Percentiles rank a stretch among this genome's conserved stretches.
Conservation (phyloP, 2,329 filamentous ascomycete genomes). For the Aspergillus jensenii region DNA sequence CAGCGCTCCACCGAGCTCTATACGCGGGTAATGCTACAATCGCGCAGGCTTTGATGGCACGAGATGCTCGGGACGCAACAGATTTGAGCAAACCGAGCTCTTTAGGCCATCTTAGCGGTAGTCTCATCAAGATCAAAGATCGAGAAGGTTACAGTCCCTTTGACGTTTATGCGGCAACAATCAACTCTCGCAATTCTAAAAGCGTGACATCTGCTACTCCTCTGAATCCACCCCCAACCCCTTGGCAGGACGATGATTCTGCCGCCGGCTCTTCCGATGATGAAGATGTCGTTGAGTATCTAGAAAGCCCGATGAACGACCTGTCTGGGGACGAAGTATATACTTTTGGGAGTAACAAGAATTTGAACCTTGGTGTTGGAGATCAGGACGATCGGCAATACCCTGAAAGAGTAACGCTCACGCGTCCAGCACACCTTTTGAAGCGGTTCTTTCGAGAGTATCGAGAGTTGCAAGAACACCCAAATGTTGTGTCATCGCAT, state of each 20-base stretch:
- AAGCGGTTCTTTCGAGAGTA: slow-evolving; percentile 71
- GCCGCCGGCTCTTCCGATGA: slow-evolving; percentile 30
- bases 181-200: slow-evolving; percentile 69
- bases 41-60: slow-evolving; percentile 76
- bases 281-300: slow-evolving; percentile 52
- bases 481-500: slow-evolving; percentile 21
- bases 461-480: slow-evolving; percentile 41
- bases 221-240: slow-evolving; percentile 42
- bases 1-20: slow-evolving; percentile 83
- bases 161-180: slow-evolving; percentile 86
- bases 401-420: slow-evolving; percentile 77
- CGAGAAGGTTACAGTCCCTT: slow-evolving; percentile 92
- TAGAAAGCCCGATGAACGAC: slow-evolving; percentile 34
- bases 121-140: slow-evolving; percentile 92
- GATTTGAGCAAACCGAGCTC: slow-evolving; percentile 59
- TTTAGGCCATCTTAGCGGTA: slow-evolving; percentile 63
- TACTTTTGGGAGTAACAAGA: slow-evolving; percentile 95
- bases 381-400: slow-evolving; percentile 94
- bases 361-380: slow-evolving; percentile 87
- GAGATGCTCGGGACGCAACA: slow-evolving; percentile 68
- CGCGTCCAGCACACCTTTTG: slow-evolving; percentile 74
- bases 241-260: slow-evolving; percentile 37
- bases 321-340: slow-evolving; percentile 80
- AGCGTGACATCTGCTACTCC: slow-evolving; percentile 42
- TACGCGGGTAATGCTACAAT: slow-evolving; percentile 88